Base-by-base conservation (phyloP, 768 basidiomycete species). In the Boletus subparvulus region DNA sequence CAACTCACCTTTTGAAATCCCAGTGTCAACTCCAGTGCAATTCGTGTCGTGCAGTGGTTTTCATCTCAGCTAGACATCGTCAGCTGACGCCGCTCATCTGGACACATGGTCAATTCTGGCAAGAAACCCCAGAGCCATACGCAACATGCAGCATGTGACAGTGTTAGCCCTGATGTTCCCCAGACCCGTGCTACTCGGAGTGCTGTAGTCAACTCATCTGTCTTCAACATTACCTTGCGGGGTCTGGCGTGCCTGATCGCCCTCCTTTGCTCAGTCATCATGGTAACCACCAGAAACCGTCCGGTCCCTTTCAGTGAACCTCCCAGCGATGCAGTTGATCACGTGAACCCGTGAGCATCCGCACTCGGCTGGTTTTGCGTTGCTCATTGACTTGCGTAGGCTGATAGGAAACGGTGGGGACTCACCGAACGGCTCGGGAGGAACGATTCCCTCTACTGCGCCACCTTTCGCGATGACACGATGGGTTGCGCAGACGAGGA, bases 401-500 rank as follows among this genome's bases (percentile, higher is more conserved):
- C 65, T 88, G 40, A 90, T 90, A 46, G 88, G 88, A 11, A 89
- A 88, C 59, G 86, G 85, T 0, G 88, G 88, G 0, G 81, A 83
- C 58, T 81, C 81, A 0, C 87, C 88, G 1, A 84, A 88, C 61
- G 82, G 80, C 2, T 85, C 85, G 0, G 88, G 88, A 28, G 88
- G 88, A 0, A 90, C 88, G 86, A 88, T 90, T 46, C 88, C 88
- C 0, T 86, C 84, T 9, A 76, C 77, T n/a, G 84, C 83, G 6
- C 88, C 90, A 4, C 91, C 91, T 0, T 93, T 92, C 62, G 90
- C 81, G 6, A 91, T 91, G 89, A 91, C 89, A 0, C 81, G 91
- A 33, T 92, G 91, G 90, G 86, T 89, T 12, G 87, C 90, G 0
- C 88, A 90, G 69, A 92, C 87, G 10, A 81, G 87, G 55, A 74